Evolutionary conservation across 352 stramenopile genomes (phyloP).

Genomic region (Phytophthora kernoviae): DNA sequence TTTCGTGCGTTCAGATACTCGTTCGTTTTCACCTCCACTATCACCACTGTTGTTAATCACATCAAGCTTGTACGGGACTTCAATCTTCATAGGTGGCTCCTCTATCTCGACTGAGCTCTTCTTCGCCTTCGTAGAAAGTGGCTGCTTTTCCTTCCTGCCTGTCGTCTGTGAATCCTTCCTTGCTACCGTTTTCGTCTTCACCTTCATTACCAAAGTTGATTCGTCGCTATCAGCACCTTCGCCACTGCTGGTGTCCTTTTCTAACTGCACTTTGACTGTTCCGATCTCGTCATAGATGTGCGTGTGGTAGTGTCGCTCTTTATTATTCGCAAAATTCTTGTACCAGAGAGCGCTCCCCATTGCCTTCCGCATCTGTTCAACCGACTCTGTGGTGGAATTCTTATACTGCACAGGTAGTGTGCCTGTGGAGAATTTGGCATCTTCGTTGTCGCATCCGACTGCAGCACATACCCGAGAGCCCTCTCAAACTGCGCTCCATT

Average conservation of each 20-base stretch:
- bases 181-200: neutral
- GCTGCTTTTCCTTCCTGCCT: conserved; percentile 17
- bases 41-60: conserved; percentile 14
- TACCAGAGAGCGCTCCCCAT: conserved; percentile 34
- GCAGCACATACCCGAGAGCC: conserved; percentile 24
- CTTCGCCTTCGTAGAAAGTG: conserved; percentile 1
- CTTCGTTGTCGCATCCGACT: conserved; percentile 32
- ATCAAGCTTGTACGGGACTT: conserved; percentile 9
- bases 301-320: conserved; percentile 25
- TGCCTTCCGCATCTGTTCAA: conserved; percentile 16
- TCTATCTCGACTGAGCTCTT: conserved; percentile 13
- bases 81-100: conserved; percentile 10
- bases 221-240: conserved; percentile 15
- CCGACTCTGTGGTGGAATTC: conserved; percentile 18
- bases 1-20: neutral
- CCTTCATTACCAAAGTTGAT: neutral
- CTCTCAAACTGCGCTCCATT: conserved; percentile 36
- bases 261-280: neutral
- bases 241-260: neutral
- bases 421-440: conserved; percentile 31
- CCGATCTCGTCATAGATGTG: conserved; percentile 28
- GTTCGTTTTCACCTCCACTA: conserved; percentile 2
- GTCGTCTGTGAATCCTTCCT: neutral
- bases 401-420: conserved; percentile 36
- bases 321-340: conserved; percentile 38